Percentiles rank a stretch among this genome's conserved stretches.
phyloP scores from a whole-genome alignment of 2,329 filamentous ascomycete genomes.

The Claviceps sp. region DNA sequence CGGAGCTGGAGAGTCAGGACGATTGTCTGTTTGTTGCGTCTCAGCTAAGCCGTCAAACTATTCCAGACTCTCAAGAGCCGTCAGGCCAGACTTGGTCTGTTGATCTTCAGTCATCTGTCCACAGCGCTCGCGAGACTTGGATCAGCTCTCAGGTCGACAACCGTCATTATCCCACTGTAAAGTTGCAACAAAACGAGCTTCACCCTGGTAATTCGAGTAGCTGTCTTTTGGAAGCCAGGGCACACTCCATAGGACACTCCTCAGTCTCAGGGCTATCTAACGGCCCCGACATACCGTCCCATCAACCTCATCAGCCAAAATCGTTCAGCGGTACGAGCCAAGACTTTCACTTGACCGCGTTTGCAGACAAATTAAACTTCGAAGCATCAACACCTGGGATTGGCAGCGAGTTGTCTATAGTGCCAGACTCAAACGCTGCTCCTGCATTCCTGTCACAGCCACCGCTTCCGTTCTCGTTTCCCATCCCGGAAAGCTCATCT shows the following conservation, averaged over 20 bases:
- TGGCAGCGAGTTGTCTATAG: background rate
- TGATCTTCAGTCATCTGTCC: background rate
- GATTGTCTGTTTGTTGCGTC: slow-evolving; percentile 17
- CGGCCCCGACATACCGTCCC: slow-evolving; percentile 11
- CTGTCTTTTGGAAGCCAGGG: background rate
- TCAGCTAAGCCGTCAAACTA: slow-evolving; percentile 22
- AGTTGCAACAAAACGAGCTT: background rate
- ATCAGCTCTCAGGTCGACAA: background rate
- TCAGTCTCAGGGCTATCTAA: background rate
- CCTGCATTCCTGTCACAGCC: slow-evolving; percentile 9
- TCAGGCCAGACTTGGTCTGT: slow-evolving; percentile 14
- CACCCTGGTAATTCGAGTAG: background rate
- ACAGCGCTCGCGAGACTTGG: background rate
- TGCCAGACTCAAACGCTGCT: slow-evolving; percentile 1
- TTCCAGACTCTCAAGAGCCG: slow-evolving; percentile 31
- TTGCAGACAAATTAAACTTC: background rate
- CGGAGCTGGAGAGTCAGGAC: slow-evolving; percentile 23
- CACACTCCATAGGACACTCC: background rate
- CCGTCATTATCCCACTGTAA: background rate
- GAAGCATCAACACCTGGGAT: background rate
- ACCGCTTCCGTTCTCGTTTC: background rate
- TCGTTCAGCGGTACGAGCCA: background rate
- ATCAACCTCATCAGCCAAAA: slow-evolving; percentile 11
- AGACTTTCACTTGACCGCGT: background rate
- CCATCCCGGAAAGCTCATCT: slow-evolving; percentile 3